Conservation (phyloP, 306 rosid genomes). For the Comarum palustre region DNA sequence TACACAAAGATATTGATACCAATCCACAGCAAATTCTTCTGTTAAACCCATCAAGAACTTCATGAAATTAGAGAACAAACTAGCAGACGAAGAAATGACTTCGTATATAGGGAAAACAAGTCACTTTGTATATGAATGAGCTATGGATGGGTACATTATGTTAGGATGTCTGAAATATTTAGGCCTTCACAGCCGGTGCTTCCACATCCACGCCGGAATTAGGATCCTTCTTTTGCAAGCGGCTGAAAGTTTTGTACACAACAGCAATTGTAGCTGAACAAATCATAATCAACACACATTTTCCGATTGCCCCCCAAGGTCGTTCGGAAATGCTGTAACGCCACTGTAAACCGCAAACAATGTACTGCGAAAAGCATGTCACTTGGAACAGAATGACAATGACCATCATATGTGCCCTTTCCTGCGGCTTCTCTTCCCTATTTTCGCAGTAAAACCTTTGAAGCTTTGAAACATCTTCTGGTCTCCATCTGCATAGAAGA, state of each 20-base stretch:
- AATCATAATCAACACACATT: constrained; percentile 56
- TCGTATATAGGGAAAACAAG: neutral
- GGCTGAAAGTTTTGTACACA: constrained; percentile 60
- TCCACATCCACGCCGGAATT: constrained; percentile 58
- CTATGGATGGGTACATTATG: neutral
- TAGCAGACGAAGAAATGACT: too few species aligned
- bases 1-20: too few species aligned
- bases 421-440: constrained; percentile 74
- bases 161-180: neutral
- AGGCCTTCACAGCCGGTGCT: constrained; percentile 21
- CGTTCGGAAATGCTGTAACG: constrained; percentile 67
- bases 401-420: constrained; percentile 79
- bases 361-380: constrained; percentile 77
- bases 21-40: too few species aligned
- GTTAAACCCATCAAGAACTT: too few species aligned
- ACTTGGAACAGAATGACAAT: constrained; percentile 71
- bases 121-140: neutral
- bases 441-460: constrained; percentile 67
- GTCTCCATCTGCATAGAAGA: constrained; percentile 71
- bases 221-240: constrained; percentile 66
- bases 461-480: constrained; percentile 52
- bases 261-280: constrained; percentile 69
- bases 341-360: constrained; percentile 69
- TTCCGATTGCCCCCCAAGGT: constrained; percentile 71
- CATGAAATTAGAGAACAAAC: too few species aligned